Base-by-base conservation (phyloP, 140 eudicot genomes). In the Stevia rebaudiana region DNA sequence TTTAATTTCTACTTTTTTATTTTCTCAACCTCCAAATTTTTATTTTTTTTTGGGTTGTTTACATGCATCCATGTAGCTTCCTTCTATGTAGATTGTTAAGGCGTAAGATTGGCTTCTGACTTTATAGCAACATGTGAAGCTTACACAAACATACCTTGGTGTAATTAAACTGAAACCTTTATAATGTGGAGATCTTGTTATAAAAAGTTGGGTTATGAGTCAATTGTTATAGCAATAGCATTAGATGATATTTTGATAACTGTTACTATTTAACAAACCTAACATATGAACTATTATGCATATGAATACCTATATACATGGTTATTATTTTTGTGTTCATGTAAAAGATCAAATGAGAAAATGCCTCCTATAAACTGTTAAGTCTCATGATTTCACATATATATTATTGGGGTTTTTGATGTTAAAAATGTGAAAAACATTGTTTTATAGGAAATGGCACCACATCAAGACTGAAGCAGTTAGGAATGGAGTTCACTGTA, bases 401-500 rank as follows among this genome's bases (percentile, higher is more conserved):
- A 12, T 56, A 19, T 36, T 47, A 62, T 35, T 65, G 24, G 51
- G 50, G 48, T 23, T 55, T 54, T 31, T 43, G 28, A 49, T 69
- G 42, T 52, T 50, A 39, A 31, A 25, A 74, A 41, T 65, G 50
- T 42, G 65, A 72, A 51, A 53, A 51, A 53, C 54, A 39, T 46
- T 48, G 11, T 78, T 35, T 50, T 57, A 49, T 48, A 90, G 97
- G 97, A 70, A 76, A 23, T 72, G 90, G 80, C 71, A 88, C 95
- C 47, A 80, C 98, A 60, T 80, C 96, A 80, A 84, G 96, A 80
- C 65, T 91, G 81, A 91, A 84, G 85, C 98, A 87, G 70, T 65
- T 83, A 58, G 98, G 98, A 68, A 87, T 91, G 98, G 98, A 91
- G 76, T 91, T 91, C 65, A 82, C 92, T 50, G 94, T 91, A 33